Evolutionary conservation across 2,329 filamentous ascomycete genomes (phyloP), one percentile per base, ranked within the genome.

Genomic region (Aspergillus latus): DNA sequence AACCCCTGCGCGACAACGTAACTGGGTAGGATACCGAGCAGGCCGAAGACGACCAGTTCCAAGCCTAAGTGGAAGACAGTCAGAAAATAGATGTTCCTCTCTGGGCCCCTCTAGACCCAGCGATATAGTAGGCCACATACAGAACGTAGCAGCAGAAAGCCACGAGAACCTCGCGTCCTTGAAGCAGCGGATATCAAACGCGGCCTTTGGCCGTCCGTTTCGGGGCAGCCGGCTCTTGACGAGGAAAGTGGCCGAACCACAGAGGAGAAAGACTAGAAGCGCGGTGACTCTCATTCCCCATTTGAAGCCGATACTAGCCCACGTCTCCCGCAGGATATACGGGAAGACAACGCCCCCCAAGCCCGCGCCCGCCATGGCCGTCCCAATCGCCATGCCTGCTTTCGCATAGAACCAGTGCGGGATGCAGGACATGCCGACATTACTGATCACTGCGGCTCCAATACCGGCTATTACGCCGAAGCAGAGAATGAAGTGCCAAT

Each of bases 401-500:
- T 67, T 65, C 4, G 60, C 62, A 59, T 75, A 68, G 60, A 78
- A 78, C 74, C 74, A 76, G 52, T 77, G 75, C 32, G 71, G 70
- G 2, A 77, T 69, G 26, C 70, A 69, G 1, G 73, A 67, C 59
- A 77, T 62, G 4, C 67, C 72, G 1, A 70, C 70, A 0, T 74
- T 77, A 37, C 71, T 75, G 28, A 77, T 50, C 10, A 74, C 62
- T 0, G 73, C 74, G 0, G 68, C 68, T 0, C 72, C 68, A 2
- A 68, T 66, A 0, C 75, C 75, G 4, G 26, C 72, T 5, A 76
- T 58, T 0, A 76, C 50, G 1, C 74, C 74, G 16, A 75, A 63
- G 60, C 68, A 71, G 59, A 78, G 64, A 60, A 81, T 50, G 46
- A 82, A 81, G 5, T 82, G 78, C 78, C 76, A 80, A 60, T 81